Percentiles rank a stretch among this genome's conserved stretches.
Evolutionary conservation across 1,139 yeast genomes (phyloP).

Genomic region (Yamadazyma mexicana): DNA sequence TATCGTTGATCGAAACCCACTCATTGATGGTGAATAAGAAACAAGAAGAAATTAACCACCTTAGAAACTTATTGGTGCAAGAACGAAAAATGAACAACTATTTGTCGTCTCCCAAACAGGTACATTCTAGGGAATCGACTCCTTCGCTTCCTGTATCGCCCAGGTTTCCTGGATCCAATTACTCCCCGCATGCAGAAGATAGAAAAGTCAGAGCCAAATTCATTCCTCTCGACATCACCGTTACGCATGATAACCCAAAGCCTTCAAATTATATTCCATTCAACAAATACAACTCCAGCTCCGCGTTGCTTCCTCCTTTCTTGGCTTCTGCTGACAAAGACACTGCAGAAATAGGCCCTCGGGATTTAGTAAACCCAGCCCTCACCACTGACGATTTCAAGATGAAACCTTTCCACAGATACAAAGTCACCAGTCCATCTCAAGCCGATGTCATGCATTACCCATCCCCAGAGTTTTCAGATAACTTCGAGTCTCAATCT

Average conservation of each 20-base stretch:
- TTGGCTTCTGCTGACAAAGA: slow-evolving; percentile 1
- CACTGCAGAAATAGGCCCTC: too few relatives aligned
- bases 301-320: slow-evolving; percentile 19
- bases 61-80: slow-evolving; percentile 24
- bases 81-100: slow-evolving; percentile 22
- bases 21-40: slow-evolving; percentile 26
- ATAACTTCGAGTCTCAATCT: too few relatives aligned
- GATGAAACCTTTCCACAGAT: slow-evolving; percentile 17
- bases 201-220: slow-evolving; percentile 17
- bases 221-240: slow-evolving; percentile 22
- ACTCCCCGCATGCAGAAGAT: slow-evolving; percentile 1
- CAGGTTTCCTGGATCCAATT: slow-evolving; percentile 1
- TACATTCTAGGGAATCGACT: slow-evolving; percentile 4
- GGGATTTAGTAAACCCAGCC: too few relatives aligned
- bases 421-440: slow-evolving; percentile 10
- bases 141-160: slow-evolving; percentile 11
- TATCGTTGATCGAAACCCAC: slow-evolving; percentile 26
- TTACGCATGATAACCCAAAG: slow-evolving; percentile 15
- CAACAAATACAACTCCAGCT: slow-evolving; percentile 3
- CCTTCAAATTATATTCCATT: slow-evolving; percentile 15
- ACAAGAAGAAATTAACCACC: slow-evolving; percentile 27
- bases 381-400: slow-evolving; percentile 7
- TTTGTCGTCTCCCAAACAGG: slow-evolving; percentile 16
- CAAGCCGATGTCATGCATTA: slow-evolving; percentile 4
- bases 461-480: not conserved